Evolutionary conservation across 148 eudicot species (phyloP).

Genomic region (Limonium bicolor): DNA sequence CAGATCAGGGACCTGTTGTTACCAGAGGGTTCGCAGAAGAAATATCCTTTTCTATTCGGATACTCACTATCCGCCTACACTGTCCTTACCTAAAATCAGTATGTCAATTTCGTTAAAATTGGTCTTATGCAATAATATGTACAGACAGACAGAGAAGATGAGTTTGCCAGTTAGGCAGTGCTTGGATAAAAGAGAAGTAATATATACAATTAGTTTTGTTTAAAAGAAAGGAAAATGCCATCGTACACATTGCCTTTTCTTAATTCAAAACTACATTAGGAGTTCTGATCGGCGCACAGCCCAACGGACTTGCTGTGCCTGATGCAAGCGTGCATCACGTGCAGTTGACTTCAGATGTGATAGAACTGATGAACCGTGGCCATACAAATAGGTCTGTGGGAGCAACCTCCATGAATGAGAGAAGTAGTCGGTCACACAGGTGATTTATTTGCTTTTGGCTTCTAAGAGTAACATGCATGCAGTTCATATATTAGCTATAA

Average conservation of each 20-base stretch:
- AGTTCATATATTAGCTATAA: no score
- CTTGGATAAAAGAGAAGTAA: no score
- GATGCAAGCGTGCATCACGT: conserved; percentile 31
- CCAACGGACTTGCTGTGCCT: conserved; percentile 33
- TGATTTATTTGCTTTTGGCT: no score
- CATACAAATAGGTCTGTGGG: conserved; percentile 26
- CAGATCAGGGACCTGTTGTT: conserved; percentile 56
- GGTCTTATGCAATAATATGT: no score
- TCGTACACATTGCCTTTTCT: conserved; percentile 6
- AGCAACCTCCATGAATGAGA: conserved; percentile 33
- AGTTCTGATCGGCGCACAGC: conserved; percentile 20
- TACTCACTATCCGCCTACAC: no score
- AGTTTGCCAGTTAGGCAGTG: no score
- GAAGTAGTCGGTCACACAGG: conserved; percentile 47
- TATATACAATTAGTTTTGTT: background rate
- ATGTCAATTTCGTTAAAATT: no score
- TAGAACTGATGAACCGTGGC: conserved; percentile 27
- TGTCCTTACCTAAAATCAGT: no score
- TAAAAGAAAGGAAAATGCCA: background rate
- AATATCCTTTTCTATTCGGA: conserved; percentile 65
- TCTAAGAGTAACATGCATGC: no score
- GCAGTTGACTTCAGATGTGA: conserved; percentile 20
- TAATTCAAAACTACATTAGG: conserved; percentile 23
- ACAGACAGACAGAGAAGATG: no score
- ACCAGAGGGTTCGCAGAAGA: conserved; percentile 38